Conservation (phyloP, 176 grass and related monocot genomes). For the Tuctoria greenei region DNA sequence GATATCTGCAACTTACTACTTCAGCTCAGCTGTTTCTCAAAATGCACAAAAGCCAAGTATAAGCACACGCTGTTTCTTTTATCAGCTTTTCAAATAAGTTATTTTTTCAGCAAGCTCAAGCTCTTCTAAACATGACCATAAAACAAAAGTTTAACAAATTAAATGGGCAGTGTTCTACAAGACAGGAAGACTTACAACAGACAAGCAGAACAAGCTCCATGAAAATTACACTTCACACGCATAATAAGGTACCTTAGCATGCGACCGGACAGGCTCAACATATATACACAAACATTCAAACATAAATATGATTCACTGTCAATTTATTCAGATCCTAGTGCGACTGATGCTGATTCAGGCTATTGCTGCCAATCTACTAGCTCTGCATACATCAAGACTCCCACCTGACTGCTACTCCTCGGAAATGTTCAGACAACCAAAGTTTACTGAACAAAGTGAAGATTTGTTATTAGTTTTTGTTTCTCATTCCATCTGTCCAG, state of each 20-base stretch:
- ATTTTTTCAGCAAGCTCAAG: too few species aligned
- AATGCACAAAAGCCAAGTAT: too few species aligned
- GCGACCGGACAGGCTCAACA: conserved; percentile 11
- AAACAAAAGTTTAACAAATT: background rate
- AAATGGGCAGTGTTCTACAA: background rate
- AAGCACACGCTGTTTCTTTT: too few species aligned
- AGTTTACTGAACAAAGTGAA: conserved; percentile 1
- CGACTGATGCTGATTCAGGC: conserved; percentile 26
- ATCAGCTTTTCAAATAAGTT: too few species aligned
- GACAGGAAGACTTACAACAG: background rate
- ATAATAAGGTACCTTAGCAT: background rate
- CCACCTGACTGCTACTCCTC: background rate
- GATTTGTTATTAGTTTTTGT: background rate
- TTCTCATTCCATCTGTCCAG: conserved; percentile 60
- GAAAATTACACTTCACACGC: background rate
- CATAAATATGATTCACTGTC: background rate
- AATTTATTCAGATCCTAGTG: conserved; percentile 42
- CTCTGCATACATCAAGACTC: conserved; percentile 19
- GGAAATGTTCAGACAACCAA: background rate
- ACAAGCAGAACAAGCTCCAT: background rate
- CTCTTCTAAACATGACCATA: too few species aligned
- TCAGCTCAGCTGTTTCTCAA: too few species aligned
- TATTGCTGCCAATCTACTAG: conserved; percentile 12
- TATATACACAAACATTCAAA: conserved; percentile 6
- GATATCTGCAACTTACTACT: too few species aligned